phyloP scores from a whole-genome alignment of 2,329 filamentous ascomycete genomes.

The Clathrospora elynae region DNA sequence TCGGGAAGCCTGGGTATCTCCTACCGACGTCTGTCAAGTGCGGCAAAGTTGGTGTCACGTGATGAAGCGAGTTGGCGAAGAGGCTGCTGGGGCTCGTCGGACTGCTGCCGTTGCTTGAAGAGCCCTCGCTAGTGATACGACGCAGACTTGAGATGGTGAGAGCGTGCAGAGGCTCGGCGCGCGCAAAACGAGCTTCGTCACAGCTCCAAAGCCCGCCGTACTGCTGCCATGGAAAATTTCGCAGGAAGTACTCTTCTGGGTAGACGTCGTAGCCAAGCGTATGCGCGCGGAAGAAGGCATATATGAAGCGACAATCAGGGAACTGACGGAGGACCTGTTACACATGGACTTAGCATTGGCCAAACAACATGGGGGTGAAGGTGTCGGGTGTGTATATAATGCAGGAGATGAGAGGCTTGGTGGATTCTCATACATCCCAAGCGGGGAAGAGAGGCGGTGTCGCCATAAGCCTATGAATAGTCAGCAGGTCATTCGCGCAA shows the following conservation, averaged over 20 bases:
- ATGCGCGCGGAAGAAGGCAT: constrained; percentile 46
- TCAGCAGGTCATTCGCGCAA: constrained; percentile 13
- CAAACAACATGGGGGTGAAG: background rate
- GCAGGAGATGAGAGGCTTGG: constrained; percentile 2
- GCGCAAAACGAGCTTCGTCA: constrained; percentile 47
- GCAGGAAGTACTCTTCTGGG: constrained; percentile 46
- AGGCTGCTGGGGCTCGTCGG: constrained; percentile 22
- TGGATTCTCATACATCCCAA: constrained; percentile 49
- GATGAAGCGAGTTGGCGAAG: constrained; percentile 20
- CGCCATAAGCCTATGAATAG: constrained; percentile 40
- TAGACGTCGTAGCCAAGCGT: constrained; percentile 48
- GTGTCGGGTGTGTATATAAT: constrained; percentile 27
- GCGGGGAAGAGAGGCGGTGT: constrained; percentile 47
- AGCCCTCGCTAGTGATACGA: constrained; percentile 37
- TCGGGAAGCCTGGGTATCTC: constrained; percentile 43
- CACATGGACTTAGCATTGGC: constrained; percentile 30
- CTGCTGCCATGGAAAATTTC: constrained; percentile 47
- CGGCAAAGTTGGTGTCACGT: constrained; percentile 25
- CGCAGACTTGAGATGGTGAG: constrained; percentile 36
- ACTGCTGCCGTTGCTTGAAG: constrained; percentile 21
- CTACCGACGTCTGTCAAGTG: constrained; percentile 36
- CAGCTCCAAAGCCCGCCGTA: constrained; percentile 47
- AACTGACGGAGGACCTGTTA: constrained; percentile 46
- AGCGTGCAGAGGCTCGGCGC: constrained; percentile 29
- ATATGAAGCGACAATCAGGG: constrained; percentile 45